phyloP scores from a whole-genome alignment of 2,329 filamentous ascomycete species.

The Didymella exigua region DNA sequence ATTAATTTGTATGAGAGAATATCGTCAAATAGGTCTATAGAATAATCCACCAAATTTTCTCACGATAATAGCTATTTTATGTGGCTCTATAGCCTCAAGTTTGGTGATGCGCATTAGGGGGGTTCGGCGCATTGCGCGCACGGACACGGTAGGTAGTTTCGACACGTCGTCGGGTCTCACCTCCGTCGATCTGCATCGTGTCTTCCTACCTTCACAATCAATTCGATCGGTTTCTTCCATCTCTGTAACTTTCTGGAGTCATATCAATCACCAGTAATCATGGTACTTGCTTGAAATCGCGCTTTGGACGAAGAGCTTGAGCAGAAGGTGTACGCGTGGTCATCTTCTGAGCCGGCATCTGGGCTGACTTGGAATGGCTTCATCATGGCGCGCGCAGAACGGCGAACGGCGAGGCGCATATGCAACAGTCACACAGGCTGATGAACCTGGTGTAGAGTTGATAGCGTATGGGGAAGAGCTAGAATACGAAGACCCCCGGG shows the following conservation, averaged over 20 bases:
- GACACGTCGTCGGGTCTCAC: slow-evolving; percentile 8
- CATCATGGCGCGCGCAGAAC: slow-evolving; percentile 25
- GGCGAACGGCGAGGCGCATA: slow-evolving; percentile 36
- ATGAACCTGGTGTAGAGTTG: slow-evolving; percentile 26
- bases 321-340: background rate
- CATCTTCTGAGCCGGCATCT: background rate
- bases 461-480: slow-evolving; percentile 25
- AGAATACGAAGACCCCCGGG: slow-evolving; percentile 2
- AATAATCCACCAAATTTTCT: too few relatives aligned
- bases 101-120: too few relatives aligned
- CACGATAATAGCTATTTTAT: too few relatives aligned
- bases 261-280: background rate
- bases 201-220: background rate
- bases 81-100: too few relatives aligned
- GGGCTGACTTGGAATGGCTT: slow-evolving; percentile 22
- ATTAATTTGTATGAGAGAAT: too few relatives aligned
- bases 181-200: slow-evolving; percentile 16
- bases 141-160: too few relatives aligned
- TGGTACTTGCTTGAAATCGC: background rate
- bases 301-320: background rate
- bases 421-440: slow-evolving; percentile 40
- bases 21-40: too few relatives aligned
- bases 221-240: background rate
- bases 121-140: too few relatives aligned
- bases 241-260: background rate